Evolutionary conservation across 176 grass and related monocot species (phyloP).

Genomic region (Phoenix dactylifera): DNA sequence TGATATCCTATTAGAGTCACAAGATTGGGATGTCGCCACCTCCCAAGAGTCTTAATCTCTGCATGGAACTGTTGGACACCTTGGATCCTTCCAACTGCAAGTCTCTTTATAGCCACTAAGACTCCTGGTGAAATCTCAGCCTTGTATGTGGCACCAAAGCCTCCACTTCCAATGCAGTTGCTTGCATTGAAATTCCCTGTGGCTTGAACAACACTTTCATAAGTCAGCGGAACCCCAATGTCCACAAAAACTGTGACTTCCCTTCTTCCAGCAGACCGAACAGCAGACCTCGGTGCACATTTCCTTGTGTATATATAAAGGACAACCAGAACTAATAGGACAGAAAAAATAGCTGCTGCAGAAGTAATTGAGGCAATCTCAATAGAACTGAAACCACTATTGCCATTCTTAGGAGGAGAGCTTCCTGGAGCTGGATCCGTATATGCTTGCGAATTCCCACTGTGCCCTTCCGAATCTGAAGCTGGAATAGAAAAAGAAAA

Average conservation of each 20-base stretch:
- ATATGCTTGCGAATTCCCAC: neutral
- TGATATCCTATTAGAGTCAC: constrained; percentile 15
- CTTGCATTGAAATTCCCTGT: constrained; percentile 12
- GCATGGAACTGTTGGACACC: constrained; percentile 16
- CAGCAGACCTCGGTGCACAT: constrained; percentile 3
- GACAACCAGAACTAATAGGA: constrained; percentile 1
- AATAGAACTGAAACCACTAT: neutral
- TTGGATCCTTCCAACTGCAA: constrained; percentile 10
- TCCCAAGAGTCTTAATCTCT: constrained; percentile 12
- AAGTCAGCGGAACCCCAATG: neutral
- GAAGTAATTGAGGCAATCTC: constrained; percentile 12
- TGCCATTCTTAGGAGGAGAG: neutral
- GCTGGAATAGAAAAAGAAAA: neutral
- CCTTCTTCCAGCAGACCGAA: neutral
- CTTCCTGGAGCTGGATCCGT: neutral
- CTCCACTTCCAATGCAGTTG: constrained; percentile 15
- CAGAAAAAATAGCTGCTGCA: constrained; percentile 5
- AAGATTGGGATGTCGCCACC: constrained; percentile 10
- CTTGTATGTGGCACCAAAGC: constrained; percentile 19
- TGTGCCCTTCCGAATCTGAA: neutral
- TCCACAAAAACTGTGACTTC: constrained; percentile 13
- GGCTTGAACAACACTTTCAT: constrained; percentile 5
- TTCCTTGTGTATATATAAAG: constrained; percentile 12
- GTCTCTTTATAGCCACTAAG: constrained; percentile 13
- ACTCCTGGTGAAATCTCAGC: constrained; percentile 14